Conservation (phyloP, 306 rosid genomes). For the Albizia julibrissin region DNA sequence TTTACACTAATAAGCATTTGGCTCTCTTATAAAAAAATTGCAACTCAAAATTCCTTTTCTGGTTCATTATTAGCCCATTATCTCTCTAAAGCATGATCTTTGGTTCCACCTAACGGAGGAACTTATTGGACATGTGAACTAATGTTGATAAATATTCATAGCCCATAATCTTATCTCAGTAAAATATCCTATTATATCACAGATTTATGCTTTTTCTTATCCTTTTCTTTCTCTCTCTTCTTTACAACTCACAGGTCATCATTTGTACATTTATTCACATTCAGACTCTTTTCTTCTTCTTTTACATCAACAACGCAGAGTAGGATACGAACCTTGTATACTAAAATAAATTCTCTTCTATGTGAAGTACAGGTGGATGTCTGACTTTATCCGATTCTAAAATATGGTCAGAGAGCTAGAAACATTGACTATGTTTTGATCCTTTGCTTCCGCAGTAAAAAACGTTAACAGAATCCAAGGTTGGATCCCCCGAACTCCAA, state of each 20-base stretch:
- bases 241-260: conserved; percentile 22
- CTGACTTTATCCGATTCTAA: conserved; percentile 20
- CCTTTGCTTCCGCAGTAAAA: conserved; percentile 38
- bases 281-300: background rate
- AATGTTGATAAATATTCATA: conserved; percentile 13
- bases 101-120: conserved; percentile 30
- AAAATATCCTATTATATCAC: background rate
- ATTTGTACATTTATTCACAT: conserved; percentile 16
- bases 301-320: background rate
- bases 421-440: conserved; percentile 20
- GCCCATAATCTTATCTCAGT: background rate
- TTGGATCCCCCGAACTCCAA: background rate
- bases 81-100: conserved; percentile 20
- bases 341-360: conserved; percentile 30
- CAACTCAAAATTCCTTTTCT: conserved; percentile 25
- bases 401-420: background rate
- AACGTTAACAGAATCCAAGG: conserved; percentile 4
- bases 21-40: conserved; percentile 27
- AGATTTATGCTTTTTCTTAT: background rate
- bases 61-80: conserved; percentile 26
- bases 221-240: background rate
- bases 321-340: background rate
- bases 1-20: conserved; percentile 12
- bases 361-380: conserved; percentile 28
- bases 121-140: conserved; percentile 38